Percentiles rank a stretch among this genome's conserved stretches.
Evolutionary conservation across 2,329 filamentous ascomycete genomes (phyloP).

Genomic region (Ceratocystis papillata): DNA sequence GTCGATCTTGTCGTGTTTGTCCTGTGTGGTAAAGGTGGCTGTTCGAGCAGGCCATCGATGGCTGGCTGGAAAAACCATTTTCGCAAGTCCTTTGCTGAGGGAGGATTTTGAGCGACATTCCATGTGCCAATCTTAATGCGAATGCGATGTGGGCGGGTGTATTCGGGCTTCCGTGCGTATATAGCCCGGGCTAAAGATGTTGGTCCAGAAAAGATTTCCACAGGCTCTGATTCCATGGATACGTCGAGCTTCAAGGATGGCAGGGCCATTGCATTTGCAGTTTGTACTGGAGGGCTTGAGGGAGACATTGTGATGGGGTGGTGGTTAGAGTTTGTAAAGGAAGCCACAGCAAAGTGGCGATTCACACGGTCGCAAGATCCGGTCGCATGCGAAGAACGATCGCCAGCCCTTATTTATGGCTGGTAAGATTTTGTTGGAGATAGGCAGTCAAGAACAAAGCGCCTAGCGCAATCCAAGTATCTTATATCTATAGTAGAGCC

Average conservation of each 20-base stretch:
- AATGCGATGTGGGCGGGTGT: slow-evolving; percentile 60
- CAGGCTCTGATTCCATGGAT: slow-evolving; percentile 32
- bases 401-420: background rate
- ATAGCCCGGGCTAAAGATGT: slow-evolving; percentile 55
- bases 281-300: background rate
- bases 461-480: background rate
- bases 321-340: background rate
- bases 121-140: slow-evolving; percentile 86
- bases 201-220: slow-evolving; percentile 39
- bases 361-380: background rate
- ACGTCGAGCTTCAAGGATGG: slow-evolving; percentile 2
- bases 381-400: background rate
- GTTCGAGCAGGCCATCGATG: slow-evolving; percentile 26
- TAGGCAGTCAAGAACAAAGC: background rate
- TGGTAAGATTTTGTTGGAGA: background rate
- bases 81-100: slow-evolving; percentile 76
- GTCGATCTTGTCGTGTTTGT: slow-evolving; percentile 15
- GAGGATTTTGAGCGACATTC: slow-evolving; percentile 81
- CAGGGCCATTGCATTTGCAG: background rate
- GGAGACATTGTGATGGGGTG: background rate
- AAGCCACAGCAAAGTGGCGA: background rate
- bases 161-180: slow-evolving; percentile 65
- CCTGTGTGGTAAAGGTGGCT: slow-evolving; percentile 17
- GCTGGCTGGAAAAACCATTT: slow-evolving; percentile 66
- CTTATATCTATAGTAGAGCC: background rate